Evolutionary conservation across 306 rosid species (phyloP).

Genomic region (Echinosophora koreensis): DNA sequence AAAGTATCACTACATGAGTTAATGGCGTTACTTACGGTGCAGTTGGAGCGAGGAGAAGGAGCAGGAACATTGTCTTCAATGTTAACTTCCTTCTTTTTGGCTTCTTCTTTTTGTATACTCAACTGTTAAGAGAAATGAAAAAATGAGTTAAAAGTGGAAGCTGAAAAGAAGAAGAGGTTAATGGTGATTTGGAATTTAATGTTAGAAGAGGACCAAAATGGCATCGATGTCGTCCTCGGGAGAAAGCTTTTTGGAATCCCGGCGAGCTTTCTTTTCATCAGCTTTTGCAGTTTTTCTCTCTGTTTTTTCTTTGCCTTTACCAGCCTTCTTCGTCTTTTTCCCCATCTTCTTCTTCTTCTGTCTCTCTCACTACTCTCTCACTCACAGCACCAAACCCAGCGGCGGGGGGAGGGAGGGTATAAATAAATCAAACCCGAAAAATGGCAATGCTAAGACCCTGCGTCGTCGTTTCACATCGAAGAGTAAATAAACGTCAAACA

Average conservation of each 20-base stretch:
- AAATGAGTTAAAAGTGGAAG: not conserved
- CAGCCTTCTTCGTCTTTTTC: constrained; percentile 91
- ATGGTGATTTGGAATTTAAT: not conserved
- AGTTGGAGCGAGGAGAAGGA: constrained; percentile 93
- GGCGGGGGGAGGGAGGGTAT: not conserved
- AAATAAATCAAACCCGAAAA: not conserved
- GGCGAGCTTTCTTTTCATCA: constrained; percentile 85
- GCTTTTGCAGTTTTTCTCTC: constrained; percentile 88
- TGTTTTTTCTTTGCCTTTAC: constrained; percentile 96
- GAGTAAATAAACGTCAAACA: too few species aligned
- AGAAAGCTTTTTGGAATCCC: constrained; percentile 90
- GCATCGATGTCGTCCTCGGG: constrained; percentile 98
- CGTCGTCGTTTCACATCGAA: not conserved
- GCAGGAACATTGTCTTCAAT: constrained; percentile 94
- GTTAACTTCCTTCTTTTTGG: constrained; percentile 91
- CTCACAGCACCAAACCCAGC: not conserved
- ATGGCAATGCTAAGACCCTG: not conserved
- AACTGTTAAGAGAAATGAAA: constrained; percentile 45
- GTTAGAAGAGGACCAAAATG: constrained; percentile 62
- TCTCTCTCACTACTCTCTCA: not conserved
- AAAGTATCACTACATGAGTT: not conserved
- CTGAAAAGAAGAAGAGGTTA: not conserved
- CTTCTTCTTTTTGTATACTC: constrained; percentile 93
- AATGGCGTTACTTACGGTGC: constrained; percentile 74
- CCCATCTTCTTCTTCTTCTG: constrained; percentile 63